Evolutionary conservation across 768 basidiomycete genomes (phyloP).

Genomic region (Podaxis sp.): DNA sequence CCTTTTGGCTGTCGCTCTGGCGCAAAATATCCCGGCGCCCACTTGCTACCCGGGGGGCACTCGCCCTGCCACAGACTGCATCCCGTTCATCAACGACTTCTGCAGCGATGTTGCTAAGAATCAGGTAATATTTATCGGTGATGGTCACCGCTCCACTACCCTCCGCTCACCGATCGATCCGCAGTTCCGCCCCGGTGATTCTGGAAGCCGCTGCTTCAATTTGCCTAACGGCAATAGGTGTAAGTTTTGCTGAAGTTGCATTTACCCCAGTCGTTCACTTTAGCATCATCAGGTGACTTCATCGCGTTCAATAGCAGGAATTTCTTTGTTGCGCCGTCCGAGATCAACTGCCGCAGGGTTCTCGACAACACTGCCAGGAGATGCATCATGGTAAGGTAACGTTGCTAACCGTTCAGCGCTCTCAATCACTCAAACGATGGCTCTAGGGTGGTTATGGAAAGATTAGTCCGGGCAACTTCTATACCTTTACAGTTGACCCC

Average conservation of each 20-base stretch:
- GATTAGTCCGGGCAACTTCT: background rate
- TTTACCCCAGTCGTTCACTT: background rate
- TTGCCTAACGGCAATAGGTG: slow-evolving; percentile 1
- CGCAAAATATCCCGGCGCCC: background rate
- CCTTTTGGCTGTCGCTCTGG: background rate
- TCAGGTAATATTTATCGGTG: background rate
- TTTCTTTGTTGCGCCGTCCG: background rate
- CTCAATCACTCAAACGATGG: background rate
- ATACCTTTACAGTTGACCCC: background rate
- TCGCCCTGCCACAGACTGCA: background rate
- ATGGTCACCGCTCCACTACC: too few species aligned
- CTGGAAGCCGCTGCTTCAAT: slow-evolving; percentile 2
- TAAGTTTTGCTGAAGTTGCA: background rate
- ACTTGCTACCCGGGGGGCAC: background rate
- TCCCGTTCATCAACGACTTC: background rate
- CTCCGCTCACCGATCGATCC: background rate
- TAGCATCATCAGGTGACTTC: background rate
- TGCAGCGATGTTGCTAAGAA: background rate
- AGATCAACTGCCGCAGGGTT: background rate
- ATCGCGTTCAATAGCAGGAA: background rate
- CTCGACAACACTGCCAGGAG: background rate
- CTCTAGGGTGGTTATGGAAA: background rate
- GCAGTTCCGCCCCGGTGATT: background rate
- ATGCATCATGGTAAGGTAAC: background rate
- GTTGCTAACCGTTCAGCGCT: background rate